phyloP scores from a whole-genome alignment of 1,284 basidiomycete species.

The Heterobasidion parviporum region DNA sequence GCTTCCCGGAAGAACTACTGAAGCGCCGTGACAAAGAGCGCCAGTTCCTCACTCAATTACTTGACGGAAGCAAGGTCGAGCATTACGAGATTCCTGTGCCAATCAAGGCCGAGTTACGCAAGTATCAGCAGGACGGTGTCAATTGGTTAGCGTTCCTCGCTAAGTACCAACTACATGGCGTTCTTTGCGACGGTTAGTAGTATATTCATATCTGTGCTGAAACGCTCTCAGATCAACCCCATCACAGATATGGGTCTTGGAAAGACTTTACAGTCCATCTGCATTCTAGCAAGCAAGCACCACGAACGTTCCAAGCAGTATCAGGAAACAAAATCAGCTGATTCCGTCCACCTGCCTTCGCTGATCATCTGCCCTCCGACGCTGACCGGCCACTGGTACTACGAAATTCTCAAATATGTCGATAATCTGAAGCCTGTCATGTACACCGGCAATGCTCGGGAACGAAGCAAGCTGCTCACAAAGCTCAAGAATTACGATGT shows the following conservation, averaged over 20 bases:
- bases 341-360: constrained; percentile 85
- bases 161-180: constrained; percentile 95
- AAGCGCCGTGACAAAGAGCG: constrained; percentile 84
- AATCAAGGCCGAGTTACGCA: constrained; percentile 91
- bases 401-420: constrained; percentile 93
- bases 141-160: constrained; percentile 99
- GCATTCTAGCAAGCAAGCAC: constrained; percentile 93
- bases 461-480: constrained; percentile 68
- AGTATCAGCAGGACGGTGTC: constrained; percentile 97
- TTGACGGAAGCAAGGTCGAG: constrained; percentile 93
- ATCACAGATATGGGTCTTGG: constrained; percentile 92
- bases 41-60: constrained; percentile 87
- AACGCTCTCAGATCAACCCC: constrained; percentile 1
- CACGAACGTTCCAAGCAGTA: constrained; percentile 75
- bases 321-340: constrained; percentile 63
- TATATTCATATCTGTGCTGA: neutral
- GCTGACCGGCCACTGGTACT: constrained; percentile 96
- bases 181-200: constrained; percentile 88
- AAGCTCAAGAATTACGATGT: constrained; percentile 73
- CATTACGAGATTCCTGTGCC: constrained; percentile 83
- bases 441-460: constrained; percentile 87
- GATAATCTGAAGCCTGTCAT: constrained; percentile 81
- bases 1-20: constrained; percentile 87
- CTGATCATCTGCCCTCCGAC: constrained; percentile 97
- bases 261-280: constrained; percentile 97